Evolutionary conservation across 2,329 filamentous ascomycete species (phyloP), one percentile per base, ranked within the genome.

Genomic region (Aspergillus piperis): DNA sequence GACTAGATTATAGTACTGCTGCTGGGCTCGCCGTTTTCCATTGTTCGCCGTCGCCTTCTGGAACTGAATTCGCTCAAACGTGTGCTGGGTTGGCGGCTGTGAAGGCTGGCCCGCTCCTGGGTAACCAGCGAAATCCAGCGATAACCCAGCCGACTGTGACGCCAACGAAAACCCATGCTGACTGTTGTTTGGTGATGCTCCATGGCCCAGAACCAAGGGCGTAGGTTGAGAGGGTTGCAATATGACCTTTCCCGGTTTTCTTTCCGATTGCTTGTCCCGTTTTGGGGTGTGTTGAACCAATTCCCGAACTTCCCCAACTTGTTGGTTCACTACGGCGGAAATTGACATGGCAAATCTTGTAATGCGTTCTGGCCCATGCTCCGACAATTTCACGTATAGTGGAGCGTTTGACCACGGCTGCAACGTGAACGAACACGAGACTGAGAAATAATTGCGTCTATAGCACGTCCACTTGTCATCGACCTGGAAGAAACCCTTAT

Each of bases 21-120:
- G 92, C 17, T 92, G 91, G 1, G 92, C 92, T 59, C 93, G 84
- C 66, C 93, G 84, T 75, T 96, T 96, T 50, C 92, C 92, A 67
- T 97, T 97, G 78, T 96, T 97, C 23, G 92, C 91, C 0, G 92
- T 96, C 1, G 93, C 92, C 65, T 91, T 91, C 75, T 96, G 96
- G 83, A 96, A 97, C 69, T 96, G 92, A 54, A 96, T 95, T 10
- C 93, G 88, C 72, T 96, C 92, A 72, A 96, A 97, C 0, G 82
- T 84, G 60, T 88, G 84, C n/a, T 81, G 80, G 7, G 74, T 76
- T 1, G 78, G 78, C 10, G 73, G 71, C 39, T 77, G 69, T 47
- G 74, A 70, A 6, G 73, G 64, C 30, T 77, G 73, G 8, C 71
- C 62, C 5, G 70, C 64, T 8, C 65, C 67, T 27, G 66, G 62